phyloP scores from a whole-genome alignment of 163 green algal genomes.

The Prototheca wickerhamii region DNA sequence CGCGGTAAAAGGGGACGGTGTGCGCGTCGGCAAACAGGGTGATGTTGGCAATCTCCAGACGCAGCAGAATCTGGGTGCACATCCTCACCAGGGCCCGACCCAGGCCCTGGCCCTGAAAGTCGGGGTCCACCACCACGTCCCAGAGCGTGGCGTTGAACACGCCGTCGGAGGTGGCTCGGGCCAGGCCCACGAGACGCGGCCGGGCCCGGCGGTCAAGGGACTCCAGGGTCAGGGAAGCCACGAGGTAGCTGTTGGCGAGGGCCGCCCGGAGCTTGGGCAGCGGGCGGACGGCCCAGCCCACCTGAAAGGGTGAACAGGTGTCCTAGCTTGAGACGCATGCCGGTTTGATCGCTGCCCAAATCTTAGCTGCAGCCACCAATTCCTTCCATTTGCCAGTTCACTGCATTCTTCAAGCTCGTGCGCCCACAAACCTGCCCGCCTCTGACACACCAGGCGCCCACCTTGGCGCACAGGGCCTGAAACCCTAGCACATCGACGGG shows the following conservation, averaged over 20 bases:
- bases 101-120: constrained; percentile 63
- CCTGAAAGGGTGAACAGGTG: constrained; percentile 30
- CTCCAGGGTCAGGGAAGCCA: constrained; percentile 59
- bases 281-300: constrained; percentile 78
- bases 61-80: constrained; percentile 58
- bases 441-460: no score
- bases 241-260: constrained; percentile 82
- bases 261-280: constrained; percentile 72
- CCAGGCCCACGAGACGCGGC: constrained; percentile 58
- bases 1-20: constrained; percentile 81
- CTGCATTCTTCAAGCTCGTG: neutral
- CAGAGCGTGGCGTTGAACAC: constrained; percentile 97
- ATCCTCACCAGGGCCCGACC: constrained; percentile 87
- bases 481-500: constrained; percentile 50
- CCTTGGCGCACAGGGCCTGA: constrained; percentile 65
- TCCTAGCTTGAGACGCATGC: neutral
- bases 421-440: no score
- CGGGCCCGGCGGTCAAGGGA: constrained; percentile 4
- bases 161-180: constrained; percentile 81
- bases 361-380: neutral
- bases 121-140: constrained; percentile 51
- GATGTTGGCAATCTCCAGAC: constrained; percentile 81
- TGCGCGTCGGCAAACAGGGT: constrained; percentile 90
- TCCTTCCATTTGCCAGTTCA: neutral
- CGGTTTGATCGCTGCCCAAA: no score